Evolutionary conservation across 148 eudicot genomes (phyloP), one percentile per base, ranked within the genome.

Genomic region (Cornus suecica): DNA sequence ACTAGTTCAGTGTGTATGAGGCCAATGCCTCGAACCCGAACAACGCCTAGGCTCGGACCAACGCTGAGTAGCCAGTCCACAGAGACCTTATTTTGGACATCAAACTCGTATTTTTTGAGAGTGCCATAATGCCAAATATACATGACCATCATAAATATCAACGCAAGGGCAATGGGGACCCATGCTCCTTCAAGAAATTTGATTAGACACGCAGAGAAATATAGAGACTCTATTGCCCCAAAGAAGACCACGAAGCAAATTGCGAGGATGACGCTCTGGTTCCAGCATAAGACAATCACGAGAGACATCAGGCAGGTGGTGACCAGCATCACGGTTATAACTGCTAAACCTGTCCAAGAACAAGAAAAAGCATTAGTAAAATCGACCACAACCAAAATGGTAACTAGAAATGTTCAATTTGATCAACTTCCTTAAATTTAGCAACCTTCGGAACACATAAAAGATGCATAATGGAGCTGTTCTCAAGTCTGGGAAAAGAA

Each of bases 301-400:
- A 95, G 91, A 15, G 97, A 95, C 99, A 95, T 95, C 24, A 95
- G 88, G 86, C 99, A 95, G 7, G 99, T 95, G 37, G 99, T 95
- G 32, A 95, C 99, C 72, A 95, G 86, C 99, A 95, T 95, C 23
- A 95, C 99, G 0, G 99, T 95, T 70, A 95, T 95, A 68, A 92
- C 97, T 37, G 99, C 99, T 83, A 95, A 85, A 89, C 99, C 99
- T 94, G 86, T 76, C 32, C 70, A 68, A 56, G 61, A 31, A 10
- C 24, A 77, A 76, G 32, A 45, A 76, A 60, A 13, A 74, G 28
- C 42, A 63, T 63, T 37, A 34, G 63, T 25, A 74, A 45, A 23
- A 22, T 45, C 27, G 58, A 42, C 64, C 26, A 66, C 13, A 29
- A n/a, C 29, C 14, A 45, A 5, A 25, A 27, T 22, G 3, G n/a